Evolutionary conservation across 2,329 filamentous ascomycete species (phyloP).

Genomic region (Fusarium continuum): DNA sequence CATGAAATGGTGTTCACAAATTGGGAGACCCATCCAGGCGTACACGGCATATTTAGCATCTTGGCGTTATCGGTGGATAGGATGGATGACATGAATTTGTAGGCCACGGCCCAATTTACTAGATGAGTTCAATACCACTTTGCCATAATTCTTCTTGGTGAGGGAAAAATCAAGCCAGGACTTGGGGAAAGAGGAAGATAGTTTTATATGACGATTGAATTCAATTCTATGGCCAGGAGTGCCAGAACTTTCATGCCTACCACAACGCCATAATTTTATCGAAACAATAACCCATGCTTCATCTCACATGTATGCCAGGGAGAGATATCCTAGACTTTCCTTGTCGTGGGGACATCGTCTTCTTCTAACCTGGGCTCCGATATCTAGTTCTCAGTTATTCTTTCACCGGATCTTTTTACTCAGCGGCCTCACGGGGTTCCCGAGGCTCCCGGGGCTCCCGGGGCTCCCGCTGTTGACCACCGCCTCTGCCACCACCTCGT

Average conservation of each 20-base stretch:
- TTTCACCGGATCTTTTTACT: slow-evolving; percentile 26
- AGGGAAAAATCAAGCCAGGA: not conserved
- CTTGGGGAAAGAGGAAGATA: slow-evolving; percentile 5
- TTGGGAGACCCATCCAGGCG: slow-evolving; percentile 44
- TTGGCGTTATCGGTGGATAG: slow-evolving; percentile 53
- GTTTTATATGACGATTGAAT: slow-evolving; percentile 48
- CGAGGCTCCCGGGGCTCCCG: slow-evolving; percentile 59
- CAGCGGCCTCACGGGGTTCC: slow-evolving; percentile 56
- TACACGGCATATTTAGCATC: slow-evolving; percentile 50
- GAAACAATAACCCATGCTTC: slow-evolving; percentile 47
- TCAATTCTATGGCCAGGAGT: slow-evolving; percentile 48
- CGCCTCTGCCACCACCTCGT: slow-evolving; percentile 60
- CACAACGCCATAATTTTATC: slow-evolving; percentile 52
- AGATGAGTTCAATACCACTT: slow-evolving; percentile 45
- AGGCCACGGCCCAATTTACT: slow-evolving; percentile 44
- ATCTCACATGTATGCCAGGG: slow-evolving; percentile 43
- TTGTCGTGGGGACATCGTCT: slow-evolving; percentile 34
- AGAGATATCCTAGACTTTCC: slow-evolving; percentile 36
- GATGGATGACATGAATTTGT: slow-evolving; percentile 47
- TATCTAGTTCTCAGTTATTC: slow-evolving; percentile 31
- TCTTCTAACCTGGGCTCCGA: slow-evolving; percentile 34
- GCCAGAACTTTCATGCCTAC: slow-evolving; percentile 48
- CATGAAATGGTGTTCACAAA: slow-evolving; percentile 45
- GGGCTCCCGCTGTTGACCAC: slow-evolving; percentile 59
- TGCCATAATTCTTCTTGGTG: slow-evolving; percentile 35